Percentiles rank a stretch among this genome's conserved stretches.
These are phyloP conservation scores for Trichomonascus vanleenenianus DNA, from an alignment of 805 yeast genomes.

Conservation along the genomic window DNA sequence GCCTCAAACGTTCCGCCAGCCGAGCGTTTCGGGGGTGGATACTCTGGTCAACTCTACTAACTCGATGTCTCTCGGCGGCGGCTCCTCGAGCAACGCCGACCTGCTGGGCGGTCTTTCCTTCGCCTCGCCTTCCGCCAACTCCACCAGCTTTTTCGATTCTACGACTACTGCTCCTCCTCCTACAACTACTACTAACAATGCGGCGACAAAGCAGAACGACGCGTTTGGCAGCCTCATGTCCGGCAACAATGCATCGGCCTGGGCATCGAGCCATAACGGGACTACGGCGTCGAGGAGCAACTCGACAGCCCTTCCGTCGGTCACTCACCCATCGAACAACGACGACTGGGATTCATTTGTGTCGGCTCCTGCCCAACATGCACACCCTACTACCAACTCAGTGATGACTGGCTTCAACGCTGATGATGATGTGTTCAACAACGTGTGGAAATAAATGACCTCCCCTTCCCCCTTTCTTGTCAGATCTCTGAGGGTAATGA, in stretches of 20 bases:
- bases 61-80: slow-evolving; percentile 12
- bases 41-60: slow-evolving; percentile 8
- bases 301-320: background rate
- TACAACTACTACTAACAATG: slow-evolving; percentile 2
- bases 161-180: slow-evolving; percentile 6
- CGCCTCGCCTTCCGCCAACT: no score
- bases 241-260: slow-evolving; percentile 7
- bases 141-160: background rate
- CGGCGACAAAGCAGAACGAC: no score
- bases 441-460: slow-evolving; percentile 29
- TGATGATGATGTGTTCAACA: slow-evolving; percentile 29
- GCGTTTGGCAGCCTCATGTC: slow-evolving; percentile 9
- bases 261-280: slow-evolving; percentile 9
- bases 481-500: no score
- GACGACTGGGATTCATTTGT: slow-evolving; percentile 19
- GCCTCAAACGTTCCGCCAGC: slow-evolving; percentile 2
- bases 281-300: background rate
- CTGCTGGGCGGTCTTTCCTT: no score
- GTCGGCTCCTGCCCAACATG: slow-evolving; percentile 14
- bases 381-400: slow-evolving; percentile 10
- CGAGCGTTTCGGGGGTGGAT: slow-evolving; percentile 9
- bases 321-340: background rate
- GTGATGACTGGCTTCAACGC: slow-evolving; percentile 8
- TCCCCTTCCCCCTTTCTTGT: no score
- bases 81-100: slow-evolving; percentile 1